Evolutionary conservation across 345 rosid species (phyloP), one percentile per base, ranked within the genome.

Genomic region (Citrus hindsii): DNA sequence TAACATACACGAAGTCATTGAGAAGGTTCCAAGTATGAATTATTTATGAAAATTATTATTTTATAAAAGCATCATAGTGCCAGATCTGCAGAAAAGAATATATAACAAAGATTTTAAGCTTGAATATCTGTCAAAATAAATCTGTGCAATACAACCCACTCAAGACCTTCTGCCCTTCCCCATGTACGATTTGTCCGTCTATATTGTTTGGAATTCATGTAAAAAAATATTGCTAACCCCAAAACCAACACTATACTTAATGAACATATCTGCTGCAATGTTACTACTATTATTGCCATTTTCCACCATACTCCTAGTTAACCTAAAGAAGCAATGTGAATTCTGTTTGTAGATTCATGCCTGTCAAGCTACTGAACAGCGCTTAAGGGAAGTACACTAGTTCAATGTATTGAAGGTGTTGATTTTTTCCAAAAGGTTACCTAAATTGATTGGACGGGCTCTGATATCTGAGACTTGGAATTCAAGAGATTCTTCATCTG

Each of bases 381-480:
- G 27, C 67, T 62, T 10, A 67, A 33, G 14, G 25, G 9, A 14
- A 7, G 24, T 69, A 56, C 2, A 40, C 33, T 22, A 9, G 9
- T 62, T 37, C 35, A 19, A 19, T 33, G 58, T 48, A 27, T 40
- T 63, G 14, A 53, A 27, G 40, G 37, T 14, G 24, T 28, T 24
- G 35, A 25, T 21, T 16, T 53, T 53, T 18, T 28, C 53, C 51
- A 51, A 30, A 79, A 3, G 21, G 32, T 69, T 42, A 74, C 81
- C 83, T 60, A 61, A 80, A 51, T 48, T 32, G 59, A 22, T 62
- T 46, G 8, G 51, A 58, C 48, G 33, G 60, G 68, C 76, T 77
- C 70, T 65, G 27, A 24, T 16, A 61, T 53, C 24, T 16, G 27
- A 7, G 62, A 61, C 19, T 27, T 35, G 18, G 64, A 74, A 66